These are phyloP conservation scores for Xerocomus brunneocitrinus DNA, from an alignment of 768 basidiomycete species.

Conservation along the genomic window DNA sequence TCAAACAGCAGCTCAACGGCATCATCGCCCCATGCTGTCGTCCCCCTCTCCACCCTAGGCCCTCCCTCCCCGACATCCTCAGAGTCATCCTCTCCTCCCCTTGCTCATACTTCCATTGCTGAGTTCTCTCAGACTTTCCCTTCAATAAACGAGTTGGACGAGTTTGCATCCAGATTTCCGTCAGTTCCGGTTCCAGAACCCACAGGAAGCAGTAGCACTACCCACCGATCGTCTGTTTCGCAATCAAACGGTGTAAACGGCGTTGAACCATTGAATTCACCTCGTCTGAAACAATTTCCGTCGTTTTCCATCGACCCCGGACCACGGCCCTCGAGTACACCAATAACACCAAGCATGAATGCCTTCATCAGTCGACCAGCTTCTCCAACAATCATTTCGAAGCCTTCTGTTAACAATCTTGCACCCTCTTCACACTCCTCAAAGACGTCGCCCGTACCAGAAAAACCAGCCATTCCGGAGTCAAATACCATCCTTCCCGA, in stretches of 20 bases:
- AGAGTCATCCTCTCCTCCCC: slow-evolving; percentile 57
- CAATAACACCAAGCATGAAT: slow-evolving; percentile 54
- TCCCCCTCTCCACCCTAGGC: slow-evolving; percentile 66
- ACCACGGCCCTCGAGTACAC: slow-evolving; percentile 66
- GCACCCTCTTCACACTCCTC: slow-evolving; percentile 30
- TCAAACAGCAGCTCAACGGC: slow-evolving; percentile 30
- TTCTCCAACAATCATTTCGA: slow-evolving; percentile 47
- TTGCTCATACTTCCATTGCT: slow-evolving; percentile 38
- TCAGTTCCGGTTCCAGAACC: slow-evolving; percentile 42
- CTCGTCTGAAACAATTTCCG: slow-evolving; percentile 35
- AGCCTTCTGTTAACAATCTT: slow-evolving; percentile 40
- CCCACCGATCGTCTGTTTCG: slow-evolving; percentile 17
- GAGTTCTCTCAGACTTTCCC: slow-evolving; percentile 70
- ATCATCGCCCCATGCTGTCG: slow-evolving; percentile 59
- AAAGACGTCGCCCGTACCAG: slow-evolving; percentile 24
- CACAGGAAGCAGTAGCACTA: slow-evolving; percentile 30
- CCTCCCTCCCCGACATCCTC: slow-evolving; percentile 75
- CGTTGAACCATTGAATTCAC: slow-evolving; percentile 30
- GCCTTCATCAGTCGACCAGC: slow-evolving; percentile 59
- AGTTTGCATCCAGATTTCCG: slow-evolving; percentile 45
- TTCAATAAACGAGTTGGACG: slow-evolving; percentile 71
- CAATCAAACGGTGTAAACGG: slow-evolving; percentile 30
- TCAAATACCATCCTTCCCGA: slow-evolving; percentile 58
- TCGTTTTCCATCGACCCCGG: slow-evolving; percentile 42
- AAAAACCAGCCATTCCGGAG: slow-evolving; percentile 49